A percentile compares a stretch with the other conserved stretches of the same genome.
These are phyloP conservation scores for Kingdonia uniflora DNA, from an alignment of 164 flowering plant genomes.

Conservation along the genomic window DNA sequence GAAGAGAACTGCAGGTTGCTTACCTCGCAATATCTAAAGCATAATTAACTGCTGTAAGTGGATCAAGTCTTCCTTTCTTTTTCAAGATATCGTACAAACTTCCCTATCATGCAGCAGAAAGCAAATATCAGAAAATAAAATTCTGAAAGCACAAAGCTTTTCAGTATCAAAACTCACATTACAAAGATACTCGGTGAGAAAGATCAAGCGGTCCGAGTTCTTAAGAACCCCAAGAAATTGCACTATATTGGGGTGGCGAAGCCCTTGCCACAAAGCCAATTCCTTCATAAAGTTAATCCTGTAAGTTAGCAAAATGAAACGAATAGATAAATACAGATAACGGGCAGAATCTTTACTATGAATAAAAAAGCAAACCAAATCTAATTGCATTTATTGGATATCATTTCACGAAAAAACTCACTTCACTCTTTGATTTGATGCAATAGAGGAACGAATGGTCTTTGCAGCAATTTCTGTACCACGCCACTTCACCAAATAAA, in stretches of 20 bases:
- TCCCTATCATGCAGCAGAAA: conserved; percentile 25
- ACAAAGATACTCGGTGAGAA: conserved; percentile 51
- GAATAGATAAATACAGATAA: no score
- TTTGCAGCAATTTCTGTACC: conserved; percentile 65
- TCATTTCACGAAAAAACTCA: conserved; percentile 21
- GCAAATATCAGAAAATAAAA: conserved; percentile 7
- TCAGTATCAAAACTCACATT: conserved; percentile 24
- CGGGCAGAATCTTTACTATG: no score
- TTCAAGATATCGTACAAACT: conserved; percentile 43
- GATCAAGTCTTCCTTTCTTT: conserved; percentile 44
- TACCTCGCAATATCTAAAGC: conserved; percentile 64
- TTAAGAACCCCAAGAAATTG: conserved; percentile 56
- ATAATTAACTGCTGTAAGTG: conserved; percentile 38
- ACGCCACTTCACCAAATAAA: conserved; percentile 56
- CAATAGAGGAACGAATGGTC: conserved; percentile 55
- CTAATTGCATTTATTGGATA: no score
- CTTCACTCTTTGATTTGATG: conserved; percentile 46
- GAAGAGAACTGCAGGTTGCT: background rate
- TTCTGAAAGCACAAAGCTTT: background rate
- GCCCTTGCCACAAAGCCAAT: conserved; percentile 43
- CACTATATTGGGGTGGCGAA: conserved; percentile 63
- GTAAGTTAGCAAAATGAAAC: conserved; percentile 1
- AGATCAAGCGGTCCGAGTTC: conserved; percentile 37
- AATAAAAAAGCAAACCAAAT: no score
- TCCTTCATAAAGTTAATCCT: conserved; percentile 44